phyloP scores from a whole-genome alignment of 345 rosid species.

The Zanthoxylum bungeanum region DNA sequence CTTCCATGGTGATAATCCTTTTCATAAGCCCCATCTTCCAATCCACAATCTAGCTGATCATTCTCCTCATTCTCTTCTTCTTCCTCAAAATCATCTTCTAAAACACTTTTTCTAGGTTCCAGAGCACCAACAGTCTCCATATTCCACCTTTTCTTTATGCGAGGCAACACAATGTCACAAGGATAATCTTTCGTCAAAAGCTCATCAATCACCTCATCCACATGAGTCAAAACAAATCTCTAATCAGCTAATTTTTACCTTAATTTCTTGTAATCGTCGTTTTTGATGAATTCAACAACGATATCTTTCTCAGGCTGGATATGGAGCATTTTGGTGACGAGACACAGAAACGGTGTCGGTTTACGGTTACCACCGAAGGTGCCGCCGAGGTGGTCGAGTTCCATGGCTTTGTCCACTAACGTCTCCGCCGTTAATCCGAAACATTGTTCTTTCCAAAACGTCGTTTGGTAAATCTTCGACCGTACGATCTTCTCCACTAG shows the following conservation, averaged over 20 bases:
- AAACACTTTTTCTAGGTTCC: too few relatives aligned
- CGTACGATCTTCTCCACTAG: too few relatives aligned
- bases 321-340: conserved; percentile 83
- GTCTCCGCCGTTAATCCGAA: conserved; percentile 90
- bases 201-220: too few relatives aligned
- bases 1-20: conserved; percentile 66
- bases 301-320: conserved; percentile 98
- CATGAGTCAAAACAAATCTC: conserved; percentile 63
- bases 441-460: conserved; percentile 92
- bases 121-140: too few relatives aligned
- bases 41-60: conserved; percentile 49
- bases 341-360: conserved; percentile 83
- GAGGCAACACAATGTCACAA: conserved; percentile 83
- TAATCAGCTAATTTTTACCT: conserved; percentile 64
- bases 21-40: conserved; percentile 54
- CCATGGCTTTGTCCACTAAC: conserved; percentile 87
- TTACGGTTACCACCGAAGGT: conserved; percentile 76
- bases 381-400: conserved; percentile 84
- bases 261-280: conserved; percentile 93
- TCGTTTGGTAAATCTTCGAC: conserved; percentile 74
- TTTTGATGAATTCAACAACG: conserved; percentile 79
- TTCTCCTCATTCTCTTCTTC: conserved; percentile 93
- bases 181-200: conserved; percentile 80
- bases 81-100: conserved; percentile 96
- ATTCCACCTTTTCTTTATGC: conserved; percentile 89